Percentiles rank a stretch among this genome's conserved stretches.
Conservation (phyloP, 768 basidiomycete species). For the Leccinum aurantiacum region DNA sequence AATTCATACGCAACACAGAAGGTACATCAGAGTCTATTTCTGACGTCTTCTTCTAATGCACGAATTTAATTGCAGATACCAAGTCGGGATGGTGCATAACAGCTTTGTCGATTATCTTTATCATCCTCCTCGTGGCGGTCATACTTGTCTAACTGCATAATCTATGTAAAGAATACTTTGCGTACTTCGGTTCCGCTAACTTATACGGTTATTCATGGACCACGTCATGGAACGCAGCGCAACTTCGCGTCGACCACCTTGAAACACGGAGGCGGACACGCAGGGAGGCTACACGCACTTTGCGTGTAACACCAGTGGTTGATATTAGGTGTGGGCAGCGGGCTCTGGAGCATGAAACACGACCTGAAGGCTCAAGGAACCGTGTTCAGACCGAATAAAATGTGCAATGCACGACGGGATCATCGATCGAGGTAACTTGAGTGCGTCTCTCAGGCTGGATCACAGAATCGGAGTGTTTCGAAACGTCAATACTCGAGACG, state of each 20-base stretch:
- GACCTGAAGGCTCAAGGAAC: background rate
- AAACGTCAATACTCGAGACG: background rate
- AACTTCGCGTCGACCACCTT: background rate
- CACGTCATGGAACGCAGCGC: background rate
- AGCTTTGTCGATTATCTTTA: conserved; percentile 67
- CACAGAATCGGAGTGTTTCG: background rate
- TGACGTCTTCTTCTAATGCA: conserved; percentile 1
- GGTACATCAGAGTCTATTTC: conserved; percentile 34
- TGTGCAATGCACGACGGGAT: background rate
- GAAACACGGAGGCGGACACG: background rate
- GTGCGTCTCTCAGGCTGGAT: background rate
- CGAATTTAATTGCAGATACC: conserved; percentile 50
- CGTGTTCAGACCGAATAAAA: background rate
- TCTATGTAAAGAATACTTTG: conserved; percentile 11
- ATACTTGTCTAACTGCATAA: conserved; percentile 57
- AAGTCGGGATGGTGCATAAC: conserved; percentile 90
- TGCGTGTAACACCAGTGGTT: background rate
- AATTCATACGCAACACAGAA: conserved; percentile 85
- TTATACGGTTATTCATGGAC: conserved; percentile 16
- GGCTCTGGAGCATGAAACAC: background rate
- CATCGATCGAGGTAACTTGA: background rate
- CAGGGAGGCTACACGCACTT: background rate
- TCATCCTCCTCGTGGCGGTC: conserved; percentile 74
- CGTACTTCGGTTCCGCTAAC: conserved; percentile 9
- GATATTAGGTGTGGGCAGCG: background rate